A percentile compares a stretch with the other conserved stretches of the same genome.
Evolutionary conservation across 306 rosid species (phyloP).

Genomic region (Casuarina glauca): DNA sequence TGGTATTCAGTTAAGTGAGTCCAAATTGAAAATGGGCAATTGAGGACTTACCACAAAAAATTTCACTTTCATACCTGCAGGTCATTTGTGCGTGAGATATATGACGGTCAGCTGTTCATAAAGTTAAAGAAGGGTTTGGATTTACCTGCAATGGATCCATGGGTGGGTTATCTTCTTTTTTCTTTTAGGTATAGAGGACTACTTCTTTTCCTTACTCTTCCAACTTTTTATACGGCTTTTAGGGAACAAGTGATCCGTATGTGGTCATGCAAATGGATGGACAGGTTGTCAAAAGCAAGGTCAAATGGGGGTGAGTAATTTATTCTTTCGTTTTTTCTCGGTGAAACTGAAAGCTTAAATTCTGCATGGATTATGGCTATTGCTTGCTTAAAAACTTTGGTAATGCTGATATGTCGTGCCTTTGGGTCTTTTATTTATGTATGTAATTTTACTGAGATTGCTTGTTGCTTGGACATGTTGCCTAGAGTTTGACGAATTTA

Average conservation of each 20-base stretch:
- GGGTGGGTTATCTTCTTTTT: conserved; percentile 55
- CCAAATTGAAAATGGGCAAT: conserved; percentile 8
- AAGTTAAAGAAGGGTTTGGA: conserved; percentile 78
- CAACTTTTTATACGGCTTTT: conserved; percentile 29
- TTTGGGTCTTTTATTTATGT: neutral
- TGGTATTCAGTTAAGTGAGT: neutral
- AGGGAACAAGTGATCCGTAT: conserved; percentile 99
- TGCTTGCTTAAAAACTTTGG: neutral
- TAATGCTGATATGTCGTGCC: neutral
- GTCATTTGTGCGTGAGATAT: conserved; percentile 76
- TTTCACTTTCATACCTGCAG: conserved; percentile 44
- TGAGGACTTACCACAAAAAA: neutral
- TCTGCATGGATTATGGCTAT: neutral
- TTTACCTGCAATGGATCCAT: conserved; percentile 92
- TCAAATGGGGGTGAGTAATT: conserved; percentile 86
- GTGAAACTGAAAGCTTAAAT: neutral
- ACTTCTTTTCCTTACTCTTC: conserved; percentile 1
- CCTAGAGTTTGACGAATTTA: neutral
- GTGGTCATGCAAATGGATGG: conserved; percentile 78
- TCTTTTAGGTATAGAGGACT: conserved; percentile 5
- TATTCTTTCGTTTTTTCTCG: neutral
- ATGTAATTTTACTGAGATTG: neutral
- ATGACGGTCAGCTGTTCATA: conserved; percentile 74
- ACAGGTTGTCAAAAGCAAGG: conserved; percentile 74
- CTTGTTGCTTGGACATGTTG: neutral